Percentiles rank a stretch among this genome's conserved stretches.
Evolutionary conservation across 2,329 filamentous ascomycete genomes (phyloP).

Genomic region (Calonectria pseudoturangicola): DNA sequence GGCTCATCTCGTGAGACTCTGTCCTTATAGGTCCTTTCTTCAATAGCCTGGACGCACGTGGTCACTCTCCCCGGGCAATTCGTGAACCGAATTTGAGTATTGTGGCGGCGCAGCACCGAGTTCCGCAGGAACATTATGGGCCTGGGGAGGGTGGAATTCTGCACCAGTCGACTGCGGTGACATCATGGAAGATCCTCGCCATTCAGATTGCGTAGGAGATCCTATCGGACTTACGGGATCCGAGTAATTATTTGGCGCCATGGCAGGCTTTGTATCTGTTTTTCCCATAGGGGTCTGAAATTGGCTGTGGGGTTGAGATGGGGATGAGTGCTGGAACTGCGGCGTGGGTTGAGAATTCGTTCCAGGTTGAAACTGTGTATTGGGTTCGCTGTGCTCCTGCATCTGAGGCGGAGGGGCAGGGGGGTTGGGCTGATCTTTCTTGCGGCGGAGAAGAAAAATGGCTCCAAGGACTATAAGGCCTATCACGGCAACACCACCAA

Average conservation of each 20-base stretch:
- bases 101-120: neutral
- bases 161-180: neutral
- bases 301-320: neutral
- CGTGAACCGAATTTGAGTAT: constrained; percentile 8
- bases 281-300: neutral
- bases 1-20: no score
- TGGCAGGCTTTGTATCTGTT: neutral
- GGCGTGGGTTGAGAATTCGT: neutral
- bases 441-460: constrained; percentile 1
- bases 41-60: neutral
- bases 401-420: neutral
- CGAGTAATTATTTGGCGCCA: neutral
- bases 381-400: neutral
- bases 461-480: neutral
- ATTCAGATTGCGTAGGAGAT: constrained; percentile 6
- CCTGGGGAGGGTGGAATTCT: neutral
- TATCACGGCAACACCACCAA: neutral
- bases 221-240: constrained; percentile 3
- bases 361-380: neutral
- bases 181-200: constrained; percentile 4
- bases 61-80: neutral
- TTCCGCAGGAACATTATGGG: neutral
- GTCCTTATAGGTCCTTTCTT: neutral
- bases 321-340: neutral
- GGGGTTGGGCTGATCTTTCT: neutral